Evolutionary conservation across 1,139 yeast species (phyloP).

Genomic region (Nakaseomyces nivariensis): DNA sequence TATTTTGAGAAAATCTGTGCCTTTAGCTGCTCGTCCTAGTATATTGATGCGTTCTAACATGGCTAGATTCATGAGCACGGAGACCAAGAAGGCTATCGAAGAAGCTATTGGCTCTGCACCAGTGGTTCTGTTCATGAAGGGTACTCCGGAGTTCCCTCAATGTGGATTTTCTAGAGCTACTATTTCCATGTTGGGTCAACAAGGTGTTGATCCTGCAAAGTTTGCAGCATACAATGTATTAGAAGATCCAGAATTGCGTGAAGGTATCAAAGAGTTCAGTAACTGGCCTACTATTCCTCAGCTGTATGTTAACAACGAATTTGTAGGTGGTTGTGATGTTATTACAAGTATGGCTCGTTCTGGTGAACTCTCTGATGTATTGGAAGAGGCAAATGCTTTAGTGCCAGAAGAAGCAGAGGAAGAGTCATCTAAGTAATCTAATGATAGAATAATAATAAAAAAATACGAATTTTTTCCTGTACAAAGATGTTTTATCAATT

Average conservation of each 20-base stretch:
- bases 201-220: slow-evolving; percentile 92
- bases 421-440: neutral
- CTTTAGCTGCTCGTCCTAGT: neutral
- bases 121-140: slow-evolving; percentile 91
- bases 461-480: neutral
- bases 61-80: slow-evolving; percentile 44
- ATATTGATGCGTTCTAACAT: slow-evolving; percentile 21
- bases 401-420: slow-evolving; percentile 58
- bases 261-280: slow-evolving; percentile 88
- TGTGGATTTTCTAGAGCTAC: slow-evolving; percentile 97
- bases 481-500: neutral
- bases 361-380: slow-evolving; percentile 82
- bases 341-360: slow-evolving; percentile 81
- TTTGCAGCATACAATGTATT: slow-evolving; percentile 96
- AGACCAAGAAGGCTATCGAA: slow-evolving; percentile 73
- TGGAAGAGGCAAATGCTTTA: slow-evolving; percentile 71
- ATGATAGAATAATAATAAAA: neutral
- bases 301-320: slow-evolving; percentile 60
- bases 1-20: neutral
- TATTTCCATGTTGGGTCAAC: slow-evolving; percentile 85
- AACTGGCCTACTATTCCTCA: slow-evolving; percentile 63
- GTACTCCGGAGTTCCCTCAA: slow-evolving; percentile 96
- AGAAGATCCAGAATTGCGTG: slow-evolving; percentile 86
- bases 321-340: slow-evolving; percentile 96
- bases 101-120: slow-evolving; percentile 81